Base-by-base conservation (phyloP, 1,139 yeast species). In the Magnusiomyces paraingens region DNA sequence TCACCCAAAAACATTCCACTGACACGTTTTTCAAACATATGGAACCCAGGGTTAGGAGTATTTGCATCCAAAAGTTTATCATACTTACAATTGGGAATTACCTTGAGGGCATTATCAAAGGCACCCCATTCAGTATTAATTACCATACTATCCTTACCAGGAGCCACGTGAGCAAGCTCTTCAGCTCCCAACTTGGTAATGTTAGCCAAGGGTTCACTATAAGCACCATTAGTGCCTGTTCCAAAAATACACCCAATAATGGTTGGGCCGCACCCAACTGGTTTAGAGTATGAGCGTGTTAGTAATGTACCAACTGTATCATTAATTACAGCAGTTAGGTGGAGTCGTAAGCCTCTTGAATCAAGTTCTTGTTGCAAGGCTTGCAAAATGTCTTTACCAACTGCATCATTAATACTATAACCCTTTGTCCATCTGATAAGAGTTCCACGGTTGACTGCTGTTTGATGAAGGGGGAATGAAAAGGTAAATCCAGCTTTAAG, bases 61-160 rank as follows among this genome's bases (percentile, higher is more conserved):
- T 69, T 67, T 61, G 77, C 76, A 69, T 91, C 95, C 58, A 91
- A 80, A 38, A 73, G 75, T 49, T 71, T 69, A 70, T 91, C 98
- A 67, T 82, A 90, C 58, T 80, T 79, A 3, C 95, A 87, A 51
- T 73, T 77, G 56, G 96, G 97, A 61, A 90, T 75, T 47, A 82
- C 74, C 61, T 80, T 73, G 55, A 89, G 75, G 29, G 80, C 82
- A 65, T 90, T 90, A 70, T 91, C 98, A 66, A 90, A 91, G 46
- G 96, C 87, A 58, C 98, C 98, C 96, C 98, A 91, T 72, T 91
- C 98, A 45, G 96, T 90, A 73, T 91, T 91, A 65, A 91, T 78
- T 56, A 89, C 86, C 97, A 91, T 91, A 35, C 79, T 81, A 12
- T 45, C 6, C n/a, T 4, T 20, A 5, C 32, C 32, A 8, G 8